Conservation (phyloP, 176 grass and related monocot species). For the Raddia guianensis region DNA sequence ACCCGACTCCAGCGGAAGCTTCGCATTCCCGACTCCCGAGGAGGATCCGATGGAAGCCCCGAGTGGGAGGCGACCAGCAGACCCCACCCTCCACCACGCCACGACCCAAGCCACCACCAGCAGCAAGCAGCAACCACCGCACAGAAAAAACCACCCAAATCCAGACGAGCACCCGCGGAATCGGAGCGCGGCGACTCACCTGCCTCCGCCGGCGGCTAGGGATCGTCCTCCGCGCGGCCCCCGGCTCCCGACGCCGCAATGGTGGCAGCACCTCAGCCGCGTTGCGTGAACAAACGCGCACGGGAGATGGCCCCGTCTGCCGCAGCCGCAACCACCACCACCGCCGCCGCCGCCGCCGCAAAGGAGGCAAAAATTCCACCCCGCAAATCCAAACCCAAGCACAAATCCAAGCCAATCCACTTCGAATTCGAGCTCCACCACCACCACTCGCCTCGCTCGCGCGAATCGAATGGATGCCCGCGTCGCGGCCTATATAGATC, state of each 20-base stretch:
- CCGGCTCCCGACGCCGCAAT: constrained; percentile 28
- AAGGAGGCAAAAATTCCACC: neutral
- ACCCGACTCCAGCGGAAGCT: neutral
- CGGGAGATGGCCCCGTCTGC: neutral
- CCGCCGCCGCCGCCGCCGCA: neutral
- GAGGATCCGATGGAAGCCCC: constrained; percentile 39
- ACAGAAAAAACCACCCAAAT: constrained; percentile 35
- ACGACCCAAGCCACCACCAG: constrained; percentile 1
- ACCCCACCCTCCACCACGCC: constrained; percentile 1
- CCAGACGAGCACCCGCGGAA: constrained; percentile 15
- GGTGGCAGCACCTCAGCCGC: neutral
- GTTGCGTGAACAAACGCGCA: neutral
- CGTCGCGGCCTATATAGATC: constrained; percentile 47
- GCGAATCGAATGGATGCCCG: constrained; percentile 27
- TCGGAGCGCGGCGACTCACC: constrained; percentile 40
- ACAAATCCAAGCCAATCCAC: neutral
- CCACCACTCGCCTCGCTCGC: neutral
- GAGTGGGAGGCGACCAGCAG: constrained; percentile 21
- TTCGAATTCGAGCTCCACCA: constrained; percentile 42
- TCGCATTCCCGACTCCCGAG: constrained; percentile 44
- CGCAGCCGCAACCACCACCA: neutral
- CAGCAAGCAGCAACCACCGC: constrained; percentile 40
- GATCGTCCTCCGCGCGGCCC: neutral
- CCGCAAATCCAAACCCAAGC: constrained; percentile 19
- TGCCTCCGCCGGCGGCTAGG: constrained; percentile 20